Conservation (phyloP, 306 rosid genomes). For the Lathyrus oleraceus region DNA sequence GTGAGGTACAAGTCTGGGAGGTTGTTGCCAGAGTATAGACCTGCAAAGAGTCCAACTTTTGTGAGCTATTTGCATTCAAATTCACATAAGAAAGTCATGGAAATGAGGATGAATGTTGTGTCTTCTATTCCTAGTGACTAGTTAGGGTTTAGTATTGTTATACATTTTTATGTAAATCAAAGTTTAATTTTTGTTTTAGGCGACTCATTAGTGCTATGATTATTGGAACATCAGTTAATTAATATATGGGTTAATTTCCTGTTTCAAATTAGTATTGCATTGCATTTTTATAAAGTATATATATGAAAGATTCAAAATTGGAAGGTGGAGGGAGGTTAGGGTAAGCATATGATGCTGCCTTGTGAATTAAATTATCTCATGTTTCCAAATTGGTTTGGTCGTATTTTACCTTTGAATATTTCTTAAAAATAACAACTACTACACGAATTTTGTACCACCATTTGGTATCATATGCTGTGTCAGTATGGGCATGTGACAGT, state of each 20-base stretch:
- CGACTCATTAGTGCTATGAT: constrained; percentile 25
- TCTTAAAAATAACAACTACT: constrained; percentile 16
- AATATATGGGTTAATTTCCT: constrained; percentile 20
- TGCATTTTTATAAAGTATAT: constrained; percentile 20
- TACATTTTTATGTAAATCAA: constrained; percentile 42
- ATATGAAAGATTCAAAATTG: constrained; percentile 5
- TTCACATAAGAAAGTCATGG: constrained; percentile 53
- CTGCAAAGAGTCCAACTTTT: constrained; percentile 51
- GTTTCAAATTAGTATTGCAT: background rate
- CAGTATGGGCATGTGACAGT: constrained; percentile 44
- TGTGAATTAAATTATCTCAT: constrained; percentile 27
- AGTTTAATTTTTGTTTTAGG: constrained; percentile 24
- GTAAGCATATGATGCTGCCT: background rate
- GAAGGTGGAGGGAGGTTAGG: constrained; percentile 2
- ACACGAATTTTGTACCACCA: constrained; percentile 32
- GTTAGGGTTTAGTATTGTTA: background rate
- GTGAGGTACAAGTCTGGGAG: constrained; percentile 53
- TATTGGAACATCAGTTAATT: constrained; percentile 27
- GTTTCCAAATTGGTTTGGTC: constrained; percentile 4
- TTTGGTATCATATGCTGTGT: constrained; percentile 40
- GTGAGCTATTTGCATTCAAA: constrained; percentile 43
- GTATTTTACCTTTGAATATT: constrained; percentile 30
- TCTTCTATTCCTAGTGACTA: constrained; percentile 37
- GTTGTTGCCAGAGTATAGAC: constrained; percentile 50
- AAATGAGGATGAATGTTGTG: constrained; percentile 60